These are phyloP conservation scores for Rosellinia necatrix DNA, from an alignment of 2,329 filamentous ascomycete species.

Conservation along the genomic window DNA sequence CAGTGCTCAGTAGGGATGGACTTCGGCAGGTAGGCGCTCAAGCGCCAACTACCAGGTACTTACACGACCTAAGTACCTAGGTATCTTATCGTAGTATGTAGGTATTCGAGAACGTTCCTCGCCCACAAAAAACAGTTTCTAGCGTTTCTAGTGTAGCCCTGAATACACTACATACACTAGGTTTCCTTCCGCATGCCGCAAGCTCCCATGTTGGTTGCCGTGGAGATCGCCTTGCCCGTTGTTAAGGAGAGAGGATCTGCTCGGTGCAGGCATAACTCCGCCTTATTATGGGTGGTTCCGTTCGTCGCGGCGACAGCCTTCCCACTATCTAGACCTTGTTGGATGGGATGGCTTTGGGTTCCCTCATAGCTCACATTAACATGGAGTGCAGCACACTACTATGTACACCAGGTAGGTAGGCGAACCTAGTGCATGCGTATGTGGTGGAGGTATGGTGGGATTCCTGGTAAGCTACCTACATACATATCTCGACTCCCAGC, in stretches of 20 bases:
- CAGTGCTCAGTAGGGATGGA: too few species aligned
- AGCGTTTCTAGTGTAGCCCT: too few species aligned
- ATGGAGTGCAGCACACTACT: too few species aligned
- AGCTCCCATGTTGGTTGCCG: background rate
- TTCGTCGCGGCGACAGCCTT: background rate
- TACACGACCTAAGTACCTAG: too few species aligned
- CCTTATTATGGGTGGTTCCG: background rate
- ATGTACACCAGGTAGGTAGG: background rate
- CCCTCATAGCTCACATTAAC: too few species aligned
- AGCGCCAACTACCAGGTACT: too few species aligned
- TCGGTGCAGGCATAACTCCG: background rate
- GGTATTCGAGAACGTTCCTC: conserved; percentile 10
- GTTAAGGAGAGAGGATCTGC: background rate
- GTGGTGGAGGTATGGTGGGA: conserved; percentile 1
- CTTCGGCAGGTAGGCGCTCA: too few species aligned
- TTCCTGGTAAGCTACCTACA: too few species aligned
- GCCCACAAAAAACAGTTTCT: background rate
- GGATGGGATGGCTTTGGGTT: too few species aligned
- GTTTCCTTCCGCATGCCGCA: conserved; percentile 1
- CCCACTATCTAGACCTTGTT: too few species aligned
- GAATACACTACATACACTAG: too few species aligned
- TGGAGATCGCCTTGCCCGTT: background rate
- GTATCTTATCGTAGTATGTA: too few species aligned
- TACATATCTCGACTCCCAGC: background rate
- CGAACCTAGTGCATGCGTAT: background rate